Evolutionary conservation across 768 basidiomycete genomes (phyloP), one percentile per base, ranked within the genome.

Genomic region (Coprinellus aureogranulatus): DNA sequence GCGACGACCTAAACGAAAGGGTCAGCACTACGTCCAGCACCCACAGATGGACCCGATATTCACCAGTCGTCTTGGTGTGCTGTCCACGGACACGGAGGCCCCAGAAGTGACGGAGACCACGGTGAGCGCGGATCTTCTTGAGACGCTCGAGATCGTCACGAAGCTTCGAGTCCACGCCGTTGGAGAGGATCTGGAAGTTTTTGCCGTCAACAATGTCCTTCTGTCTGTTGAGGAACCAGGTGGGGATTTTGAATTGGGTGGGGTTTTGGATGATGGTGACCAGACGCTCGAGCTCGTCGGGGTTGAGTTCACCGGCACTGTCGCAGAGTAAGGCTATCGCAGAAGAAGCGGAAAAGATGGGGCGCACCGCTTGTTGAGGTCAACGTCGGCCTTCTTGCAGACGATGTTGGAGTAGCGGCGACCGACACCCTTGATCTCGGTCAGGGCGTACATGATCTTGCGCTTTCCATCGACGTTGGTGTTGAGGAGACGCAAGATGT

Each of bases 361-460:
- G 10, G 2, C 89, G 60, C 68, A 98, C 97, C 97, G 92, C 81
- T 99, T 99, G 82, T 85, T 93, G 60, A 99, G 85, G 71, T 98
- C 96, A 41, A 99, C 93, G 79, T 98, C 97, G 61, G 97, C 97
- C 83, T 99, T 99, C 80, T 98, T 98, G 87, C 97, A 98, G 66
- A 98, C 96, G 68, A 98, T 78, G 80, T 98, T 98, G 71, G 97
- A 88, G 79, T 98, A 99, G 54, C 97, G 90, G 63, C 97, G 89
- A 68, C 97, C 97, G 60, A 99, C 97, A 86, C 97, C 97, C 84
- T 98, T 98, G 84, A 99, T 99, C 82, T 99, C 97, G 48, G 97
- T 98, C 81, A 98, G 75, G 68, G 97, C 96, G 75, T 94, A 98
- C 91, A 94, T 98, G 76, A 99, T 90, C 82, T 99, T 99, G 68